phyloP scores from a whole-genome alignment of 2,329 filamentous ascomycete genomes.

The Chaetomium globosum region DNA sequence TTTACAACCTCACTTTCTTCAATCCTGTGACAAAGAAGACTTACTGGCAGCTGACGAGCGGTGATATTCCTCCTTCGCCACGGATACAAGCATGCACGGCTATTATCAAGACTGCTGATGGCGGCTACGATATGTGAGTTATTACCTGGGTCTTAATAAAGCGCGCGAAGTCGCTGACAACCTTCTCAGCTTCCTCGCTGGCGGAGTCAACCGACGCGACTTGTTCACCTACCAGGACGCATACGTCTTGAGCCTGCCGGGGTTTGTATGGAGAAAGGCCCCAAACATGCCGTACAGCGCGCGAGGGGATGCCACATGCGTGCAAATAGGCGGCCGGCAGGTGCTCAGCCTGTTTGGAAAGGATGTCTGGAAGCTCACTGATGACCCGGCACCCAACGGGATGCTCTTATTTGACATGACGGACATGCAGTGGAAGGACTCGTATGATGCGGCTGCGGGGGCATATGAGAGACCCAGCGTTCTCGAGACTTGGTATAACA shows the following conservation, averaged over 20 bases:
- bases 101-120: slow-evolving; percentile 17
- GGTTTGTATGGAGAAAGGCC: slow-evolving; percentile 32
- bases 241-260: slow-evolving; percentile 33
- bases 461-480: slow-evolving; percentile 22
- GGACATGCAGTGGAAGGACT: slow-evolving; percentile 26
- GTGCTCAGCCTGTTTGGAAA: slow-evolving; percentile 27
- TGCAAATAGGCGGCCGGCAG: slow-evolving; percentile 28
- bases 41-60: slow-evolving; percentile 27
- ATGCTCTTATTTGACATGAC: slow-evolving; percentile 33
- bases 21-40: slow-evolving; percentile 28
- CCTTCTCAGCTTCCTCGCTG: slow-evolving; percentile 20
- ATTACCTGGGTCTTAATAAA: not conserved
- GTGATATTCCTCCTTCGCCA: slow-evolving; percentile 20
- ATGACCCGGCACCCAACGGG: slow-evolving; percentile 26
- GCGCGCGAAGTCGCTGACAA: not conserved
- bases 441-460: slow-evolving; percentile 24
- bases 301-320: slow-evolving; percentile 19
- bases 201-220: slow-evolving; percentile 21
- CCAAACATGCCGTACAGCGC: slow-evolving; percentile 19
- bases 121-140: slow-evolving; percentile 31
- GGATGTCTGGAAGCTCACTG: not conserved
- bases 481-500: slow-evolving; percentile 29
- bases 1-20: slow-evolving; percentile 31
- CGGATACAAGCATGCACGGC: slow-evolving; percentile 25
- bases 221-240: slow-evolving; percentile 24